These are phyloP conservation scores for Trichoderma sp. DNA, from an alignment of 2,329 filamentous ascomycete genomes.

Conservation along the genomic window DNA sequence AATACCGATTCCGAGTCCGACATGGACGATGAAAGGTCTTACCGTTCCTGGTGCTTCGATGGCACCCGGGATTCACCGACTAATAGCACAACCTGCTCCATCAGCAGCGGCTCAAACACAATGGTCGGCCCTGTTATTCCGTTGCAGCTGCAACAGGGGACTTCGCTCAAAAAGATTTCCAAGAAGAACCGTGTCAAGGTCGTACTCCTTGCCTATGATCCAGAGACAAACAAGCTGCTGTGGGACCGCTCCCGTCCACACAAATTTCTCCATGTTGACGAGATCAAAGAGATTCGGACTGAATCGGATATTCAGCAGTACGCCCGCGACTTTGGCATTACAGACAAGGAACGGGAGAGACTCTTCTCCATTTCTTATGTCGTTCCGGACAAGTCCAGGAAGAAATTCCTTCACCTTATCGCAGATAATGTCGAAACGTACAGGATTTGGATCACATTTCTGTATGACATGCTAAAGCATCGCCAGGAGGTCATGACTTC, in stretches of 20 bases:
- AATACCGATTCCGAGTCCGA: constrained; percentile 57
- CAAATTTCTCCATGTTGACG: constrained; percentile 90
- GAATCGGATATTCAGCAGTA: constrained; percentile 85
- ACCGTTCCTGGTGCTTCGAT: constrained; percentile 41
- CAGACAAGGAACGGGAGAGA: constrained; percentile 62
- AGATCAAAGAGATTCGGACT: constrained; percentile 85
- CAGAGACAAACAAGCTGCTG: constrained; percentile 78
- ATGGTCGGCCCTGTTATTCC: constrained; percentile 71
- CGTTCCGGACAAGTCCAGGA: constrained; percentile 72
- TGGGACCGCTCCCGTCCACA: constrained; percentile 78
- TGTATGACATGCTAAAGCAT: constrained; percentile 80
- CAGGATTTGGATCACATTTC: constrained; percentile 75
- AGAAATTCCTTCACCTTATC: constrained; percentile 84
- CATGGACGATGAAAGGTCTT: constrained; percentile 45
- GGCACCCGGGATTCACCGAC: constrained; percentile 45
- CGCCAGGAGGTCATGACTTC: constrained; percentile 88
- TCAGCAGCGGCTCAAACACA: constrained; percentile 42
- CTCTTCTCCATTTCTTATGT: constrained; percentile 93
- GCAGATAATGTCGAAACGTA: constrained; percentile 71
- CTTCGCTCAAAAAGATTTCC: constrained; percentile 75
- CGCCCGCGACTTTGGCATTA: constrained; percentile 74
- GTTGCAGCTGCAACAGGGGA: constrained; percentile 72
- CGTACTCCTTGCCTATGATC: constrained; percentile 70
- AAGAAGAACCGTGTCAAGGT: constrained; percentile 74
- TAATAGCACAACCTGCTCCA: constrained; percentile 46